A percentile compares a stretch with the other conserved stretches of the same genome.
Conservation (phyloP, 345 rosid genomes). For the Trapa incisa region DNA sequence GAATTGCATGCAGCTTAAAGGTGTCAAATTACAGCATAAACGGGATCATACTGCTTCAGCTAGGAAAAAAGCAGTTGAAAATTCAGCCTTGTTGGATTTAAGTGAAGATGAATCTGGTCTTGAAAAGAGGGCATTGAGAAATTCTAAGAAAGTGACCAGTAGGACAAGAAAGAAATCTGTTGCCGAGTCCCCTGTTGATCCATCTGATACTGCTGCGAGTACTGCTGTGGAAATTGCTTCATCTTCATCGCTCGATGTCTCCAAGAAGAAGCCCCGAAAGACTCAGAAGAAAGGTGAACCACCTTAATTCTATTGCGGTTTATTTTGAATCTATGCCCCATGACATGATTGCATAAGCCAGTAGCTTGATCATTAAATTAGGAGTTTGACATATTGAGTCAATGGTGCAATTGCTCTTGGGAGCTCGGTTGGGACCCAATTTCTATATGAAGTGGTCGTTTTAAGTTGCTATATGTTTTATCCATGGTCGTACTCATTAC, state of each 20-base stretch:
- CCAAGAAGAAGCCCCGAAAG: slow-evolving; percentile 19
- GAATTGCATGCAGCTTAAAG: slow-evolving; percentile 28
- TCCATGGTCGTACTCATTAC: background rate
- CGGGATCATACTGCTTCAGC: slow-evolving; percentile 33
- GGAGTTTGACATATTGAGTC: background rate
- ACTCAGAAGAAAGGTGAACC: slow-evolving; percentile 39
- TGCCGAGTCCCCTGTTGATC: slow-evolving; percentile 21
- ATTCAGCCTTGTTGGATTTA: slow-evolving; percentile 25
- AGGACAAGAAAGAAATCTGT: slow-evolving; percentile 47
- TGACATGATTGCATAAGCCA: background rate
- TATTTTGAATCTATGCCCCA: background rate
- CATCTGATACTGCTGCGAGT: slow-evolving; percentile 21
- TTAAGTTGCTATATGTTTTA: background rate
- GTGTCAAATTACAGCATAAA: slow-evolving; percentile 32
- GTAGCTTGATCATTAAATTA: background rate
- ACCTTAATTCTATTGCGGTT: background rate
- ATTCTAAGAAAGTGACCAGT: slow-evolving; percentile 26
- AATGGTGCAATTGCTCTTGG: background rate
- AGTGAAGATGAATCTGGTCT: slow-evolving; percentile 33
- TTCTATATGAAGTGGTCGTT: background rate
- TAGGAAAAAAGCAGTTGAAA: slow-evolving; percentile 37
- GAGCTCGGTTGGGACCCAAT: background rate
- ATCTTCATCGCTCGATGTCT: slow-evolving; percentile 13
- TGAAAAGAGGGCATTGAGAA: slow-evolving; percentile 32
- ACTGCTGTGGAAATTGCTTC: slow-evolving; percentile 18